A percentile compares a stretch with the other conserved stretches of the same genome.
Conservation (phyloP, 345 rosid genomes). For the Pseudoturritis turrita region DNA sequence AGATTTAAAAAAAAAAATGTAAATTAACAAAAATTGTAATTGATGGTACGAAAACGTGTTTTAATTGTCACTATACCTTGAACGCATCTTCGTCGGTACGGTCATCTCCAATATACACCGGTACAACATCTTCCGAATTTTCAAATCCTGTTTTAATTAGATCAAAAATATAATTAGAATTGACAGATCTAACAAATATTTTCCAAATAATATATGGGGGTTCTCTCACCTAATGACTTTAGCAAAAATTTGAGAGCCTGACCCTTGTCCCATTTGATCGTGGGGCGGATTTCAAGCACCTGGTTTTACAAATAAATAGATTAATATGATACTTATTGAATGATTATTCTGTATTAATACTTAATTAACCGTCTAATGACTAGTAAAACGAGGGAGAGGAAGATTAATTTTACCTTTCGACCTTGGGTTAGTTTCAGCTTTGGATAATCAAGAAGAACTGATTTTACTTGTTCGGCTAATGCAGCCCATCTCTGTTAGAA, state of each 20-base stretch:
- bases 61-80: slow-evolving; percentile 42
- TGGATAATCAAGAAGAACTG: slow-evolving; percentile 63
- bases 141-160: slow-evolving; percentile 47
- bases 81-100: slow-evolving; percentile 95
- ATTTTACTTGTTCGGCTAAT: slow-evolving; percentile 57
- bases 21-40: too few species aligned
- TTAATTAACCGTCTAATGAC: neutral
- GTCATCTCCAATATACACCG: slow-evolving; percentile 93
- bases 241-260: slow-evolving; percentile 85
- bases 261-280: slow-evolving; percentile 96
- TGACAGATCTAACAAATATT: neutral
- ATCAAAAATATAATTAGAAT: neutral
- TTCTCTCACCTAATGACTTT: slow-evolving; percentile 61
- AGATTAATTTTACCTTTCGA: slow-evolving; percentile 53
- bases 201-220: neutral
- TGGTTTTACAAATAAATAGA: slow-evolving; percentile 16
- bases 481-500: slow-evolving; percentile 58
- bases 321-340: neutral
- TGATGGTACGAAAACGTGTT: too few species aligned
- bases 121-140: slow-evolving; percentile 59
- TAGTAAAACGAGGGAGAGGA: neutral
- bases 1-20: neutral
- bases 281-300: slow-evolving; percentile 93
- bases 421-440: slow-evolving; percentile 69
- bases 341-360: neutral